Evolutionary conservation across 2,329 filamentous ascomycete genomes (phyloP), one percentile per base, ranked within the genome.

Genomic region (Cytospora piceicola): DNA sequence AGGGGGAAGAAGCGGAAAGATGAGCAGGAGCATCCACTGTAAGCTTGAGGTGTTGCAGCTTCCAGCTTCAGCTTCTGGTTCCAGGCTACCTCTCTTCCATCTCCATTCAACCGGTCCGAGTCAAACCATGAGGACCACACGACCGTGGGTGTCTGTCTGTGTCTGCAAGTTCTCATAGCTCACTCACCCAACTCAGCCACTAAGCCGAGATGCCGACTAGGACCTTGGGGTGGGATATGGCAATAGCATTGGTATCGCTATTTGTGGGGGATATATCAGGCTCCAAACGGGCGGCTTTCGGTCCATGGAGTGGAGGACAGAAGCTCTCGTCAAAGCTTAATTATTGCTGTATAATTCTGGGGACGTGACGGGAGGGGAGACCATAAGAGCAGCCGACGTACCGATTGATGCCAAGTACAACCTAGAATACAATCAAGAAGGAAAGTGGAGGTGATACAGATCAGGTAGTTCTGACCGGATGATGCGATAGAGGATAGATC

Each of bases 381-480:
- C 32, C n/a, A 42, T 17, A 42, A 20, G 55, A 58, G 12, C 55
- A 39, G n/a, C 24, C 32, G 3, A 58, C 55, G 55, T 58, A 58
- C 55, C 55, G 55, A 24, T 49, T 58, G 32, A 58, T 54, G 24
- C 20, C 42, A 59, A 59, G 51, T 30, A 54, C 49, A 60, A 30
- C 34, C 46, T 32, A 20, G 12, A 60, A 64, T 64, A 60, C 55
- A 64, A 42, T 15, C 39, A 46, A 54, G 39, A 64, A 61, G 32
- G 22, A 8, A 46, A 64, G 58, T 52, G 58, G 53, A 39, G 42
- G 27, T 15, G 49, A 15, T 14, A 8, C 24, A 46, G 17, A 34
- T 24, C 42, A 55, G 34, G 27, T 30, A 4, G 53, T 46, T 39
- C 12, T 17, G 36, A 17, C 5, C 32, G 20, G 58, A 46, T 29